Percentiles rank a stretch among this genome's conserved stretches.
phyloP scores from a whole-genome alignment of 2,329 filamentous ascomycete species.

The Sarocladium kiliense region DNA sequence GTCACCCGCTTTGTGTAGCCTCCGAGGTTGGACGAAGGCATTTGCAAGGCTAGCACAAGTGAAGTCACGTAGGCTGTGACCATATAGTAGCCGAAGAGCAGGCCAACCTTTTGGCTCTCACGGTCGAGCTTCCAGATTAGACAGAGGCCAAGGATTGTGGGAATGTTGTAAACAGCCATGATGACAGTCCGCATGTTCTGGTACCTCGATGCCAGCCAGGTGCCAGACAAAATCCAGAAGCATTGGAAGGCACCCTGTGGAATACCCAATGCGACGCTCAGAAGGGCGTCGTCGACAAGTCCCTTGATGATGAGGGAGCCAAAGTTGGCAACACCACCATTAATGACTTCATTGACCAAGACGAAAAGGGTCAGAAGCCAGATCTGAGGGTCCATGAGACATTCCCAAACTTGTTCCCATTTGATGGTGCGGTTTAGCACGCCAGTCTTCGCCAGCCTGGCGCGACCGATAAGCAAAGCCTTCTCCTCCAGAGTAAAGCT shows the following conservation, averaged over 20 bases:
- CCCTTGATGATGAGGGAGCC: conserved; percentile 50
- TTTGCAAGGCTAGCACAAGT: conserved; percentile 47
- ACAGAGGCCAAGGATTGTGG: conserved; percentile 42
- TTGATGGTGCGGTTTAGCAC: conserved; percentile 44
- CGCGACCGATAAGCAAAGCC: conserved; percentile 54
- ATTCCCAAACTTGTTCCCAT: conserved; percentile 41
- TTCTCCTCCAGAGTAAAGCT: conserved; percentile 18
- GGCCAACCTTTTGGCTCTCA: conserved; percentile 35
- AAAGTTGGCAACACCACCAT: conserved; percentile 51
- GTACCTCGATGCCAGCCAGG: conserved; percentile 45
- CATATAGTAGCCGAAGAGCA: conserved; percentile 49
- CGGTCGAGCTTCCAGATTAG: conserved; percentile 45
- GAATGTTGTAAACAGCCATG: conserved; percentile 46
- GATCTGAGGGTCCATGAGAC: conserved; percentile 42
- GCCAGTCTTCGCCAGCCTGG: conserved; percentile 43
- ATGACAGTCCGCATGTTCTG: conserved; percentile 45
- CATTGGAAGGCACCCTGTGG: conserved; percentile 49
- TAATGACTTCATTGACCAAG: conserved; percentile 49
- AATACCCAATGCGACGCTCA: conserved; percentile 48
- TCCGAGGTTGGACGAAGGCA: conserved; percentile 42
- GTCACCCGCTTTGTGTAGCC: conserved; percentile 44
- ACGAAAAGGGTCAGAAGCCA: conserved; percentile 50
- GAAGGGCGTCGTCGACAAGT: conserved; percentile 26
- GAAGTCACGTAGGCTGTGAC: conserved; percentile 42
- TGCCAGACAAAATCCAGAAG: conserved; percentile 46